Evolutionary conservation across 2,329 filamentous ascomycete genomes (phyloP), one percentile per base, ranked within the genome.

Genomic region (Talaromyces amestolkiae): DNA sequence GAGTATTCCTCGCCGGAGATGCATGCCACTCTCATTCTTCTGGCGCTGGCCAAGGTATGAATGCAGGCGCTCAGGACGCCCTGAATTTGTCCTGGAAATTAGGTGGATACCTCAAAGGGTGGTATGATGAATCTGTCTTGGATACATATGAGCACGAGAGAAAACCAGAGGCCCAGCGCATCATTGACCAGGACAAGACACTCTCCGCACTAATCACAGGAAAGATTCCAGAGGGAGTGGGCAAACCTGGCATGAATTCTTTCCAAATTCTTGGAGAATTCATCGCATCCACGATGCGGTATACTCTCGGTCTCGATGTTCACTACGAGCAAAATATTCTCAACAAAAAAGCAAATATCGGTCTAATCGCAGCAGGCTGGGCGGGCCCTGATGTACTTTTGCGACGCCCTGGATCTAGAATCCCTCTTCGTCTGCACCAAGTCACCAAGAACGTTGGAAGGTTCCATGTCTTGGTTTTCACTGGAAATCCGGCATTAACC

Each of bases 401-500:
- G 8, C 49, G 49, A 31, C 49, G 49, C 24, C 49, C 49, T 13
- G 49, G 49, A n/a, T 53, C 49, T 11, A 53, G 49, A 53, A 53
- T 53, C 39, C 58, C 58, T 24, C 39, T 60, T 43, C 58, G 59
- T 45, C 47, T 62, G 22, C 59, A 62, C 15, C 24, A 51, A 53
- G 59, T 62, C 19, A 62, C 59, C 27, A 45, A 45, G 33, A 62
- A 62, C 49, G 45, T 62, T 35, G 59, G 41, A 27, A 62, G 43
- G 31, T 62, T 62, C 33, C 43, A 62, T 62, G 59, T 53, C 22
- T 19, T 62, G 22, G 45, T 62, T n/a, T 62, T 62, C 35, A 39
- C 59, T 31, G 59, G 59, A 22, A 53, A 62, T 17, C 27, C 59
- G 1, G 49, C 49, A 33, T n/a, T 53, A 13, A 53, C 49, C 7